Evolutionary conservation across 192 early-diverging fungal species (phyloP).

Genomic region (Backusella psychrophila): DNA sequence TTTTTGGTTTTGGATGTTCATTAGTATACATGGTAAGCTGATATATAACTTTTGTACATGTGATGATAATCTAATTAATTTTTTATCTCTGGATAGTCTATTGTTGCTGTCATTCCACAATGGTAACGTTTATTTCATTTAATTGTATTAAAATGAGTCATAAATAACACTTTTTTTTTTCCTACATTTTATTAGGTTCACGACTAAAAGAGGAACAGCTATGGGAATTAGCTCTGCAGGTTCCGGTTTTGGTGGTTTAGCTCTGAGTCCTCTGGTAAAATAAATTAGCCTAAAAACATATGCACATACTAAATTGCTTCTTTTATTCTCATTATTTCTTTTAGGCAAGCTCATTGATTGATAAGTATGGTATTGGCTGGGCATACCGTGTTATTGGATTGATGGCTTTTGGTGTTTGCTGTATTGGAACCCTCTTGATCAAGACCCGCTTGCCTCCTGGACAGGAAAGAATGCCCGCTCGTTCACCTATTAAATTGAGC

Average conservation of each 20-base stretch:
- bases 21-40: slow-evolving; percentile 25
- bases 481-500: slow-evolving; percentile 12
- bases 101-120: slow-evolving; percentile 43
- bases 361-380: slow-evolving; percentile 54
- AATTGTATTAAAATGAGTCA: neutral
- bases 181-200: neutral
- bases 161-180: neutral
- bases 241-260: slow-evolving; percentile 64
- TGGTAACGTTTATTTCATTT: slow-evolving; percentile 37
- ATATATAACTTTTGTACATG: neutral
- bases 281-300: neutral
- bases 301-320: neutral
- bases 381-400: slow-evolving; percentile 54
- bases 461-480: neutral
- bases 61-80: neutral
- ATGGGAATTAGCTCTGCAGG: slow-evolving; percentile 59
- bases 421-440: slow-evolving; percentile 19
- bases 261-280: slow-evolving; percentile 24
- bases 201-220: slow-evolving; percentile 56
- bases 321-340: neutral
- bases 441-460: slow-evolving; percentile 17
- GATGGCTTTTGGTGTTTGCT: slow-evolving; percentile 42
- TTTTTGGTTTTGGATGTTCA: slow-evolving; percentile 51
- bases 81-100: neutral
- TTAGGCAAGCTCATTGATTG: slow-evolving; percentile 40